Percentiles rank a stretch among this genome's conserved stretches.
phyloP scores from a whole-genome alignment of 371 early-diverging fungal genomes.

The Actinomortierella wolfii region DNA sequence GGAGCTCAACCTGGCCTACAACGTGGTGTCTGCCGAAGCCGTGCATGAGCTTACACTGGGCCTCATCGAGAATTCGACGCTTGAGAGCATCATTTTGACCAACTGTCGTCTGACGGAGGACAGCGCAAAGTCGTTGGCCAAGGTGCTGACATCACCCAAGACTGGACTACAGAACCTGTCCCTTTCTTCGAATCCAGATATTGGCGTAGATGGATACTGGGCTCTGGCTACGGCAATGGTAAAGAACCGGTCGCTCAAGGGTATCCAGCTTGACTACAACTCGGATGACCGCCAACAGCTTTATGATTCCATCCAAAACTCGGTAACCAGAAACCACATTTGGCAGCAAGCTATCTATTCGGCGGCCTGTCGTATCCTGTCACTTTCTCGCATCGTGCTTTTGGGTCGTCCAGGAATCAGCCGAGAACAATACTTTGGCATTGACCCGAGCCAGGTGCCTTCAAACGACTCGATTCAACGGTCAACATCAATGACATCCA shows the following conservation, averaged over 20 bases:
- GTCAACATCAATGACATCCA: no score
- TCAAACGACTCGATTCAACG: no score
- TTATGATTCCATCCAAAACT: slow-evolving; percentile 47
- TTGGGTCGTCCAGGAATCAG: slow-evolving; percentile 21
- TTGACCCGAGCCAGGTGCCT: no score
- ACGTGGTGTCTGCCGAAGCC: slow-evolving; percentile 28
- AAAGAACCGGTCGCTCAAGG: slow-evolving; percentile 44
- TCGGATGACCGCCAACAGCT: slow-evolving; percentile 47
- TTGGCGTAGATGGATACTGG: slow-evolving; percentile 50
- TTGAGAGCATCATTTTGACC: slow-evolving; percentile 45
- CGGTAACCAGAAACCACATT: slow-evolving; percentile 48
- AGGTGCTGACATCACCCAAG: slow-evolving; percentile 17
- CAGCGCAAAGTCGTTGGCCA: slow-evolving; percentile 25
- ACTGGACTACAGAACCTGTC: slow-evolving; percentile 46
- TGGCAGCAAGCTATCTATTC: slow-evolving; percentile 48
- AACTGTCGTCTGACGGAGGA: slow-evolving; percentile 40
- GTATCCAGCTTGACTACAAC: slow-evolving; percentile 49
- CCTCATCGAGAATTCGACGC: slow-evolving; percentile 37
- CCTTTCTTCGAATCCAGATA: slow-evolving; percentile 37
- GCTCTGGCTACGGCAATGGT: slow-evolving; percentile 36
- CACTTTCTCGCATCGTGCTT: slow-evolving; percentile 40
- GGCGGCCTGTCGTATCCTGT: slow-evolving; percentile 45
- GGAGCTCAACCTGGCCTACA: slow-evolving; percentile 45
- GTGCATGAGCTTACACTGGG: slow-evolving; percentile 22
- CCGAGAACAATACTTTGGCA: no score